A percentile compares a stretch with the other conserved stretches of the same genome.
These are phyloP conservation scores for Aspergillus wentii DNA, from an alignment of 495 filamentous ascomycete genomes.

Conservation along the genomic window DNA sequence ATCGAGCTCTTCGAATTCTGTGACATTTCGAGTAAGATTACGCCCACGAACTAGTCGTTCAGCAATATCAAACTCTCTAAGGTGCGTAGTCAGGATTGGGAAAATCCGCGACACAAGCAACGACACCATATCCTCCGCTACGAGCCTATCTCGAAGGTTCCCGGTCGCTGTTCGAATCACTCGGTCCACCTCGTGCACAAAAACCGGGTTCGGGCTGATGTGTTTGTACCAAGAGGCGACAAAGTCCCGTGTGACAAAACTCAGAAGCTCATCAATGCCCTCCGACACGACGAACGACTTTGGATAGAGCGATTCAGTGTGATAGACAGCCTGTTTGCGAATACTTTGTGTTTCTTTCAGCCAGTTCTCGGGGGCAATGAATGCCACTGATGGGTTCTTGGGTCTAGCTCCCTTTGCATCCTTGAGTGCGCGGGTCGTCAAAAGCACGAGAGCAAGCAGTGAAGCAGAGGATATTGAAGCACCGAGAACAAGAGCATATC, in stretches of 20 bases:
- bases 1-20: slow-evolving; percentile 93
- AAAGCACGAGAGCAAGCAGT: slow-evolving; percentile 50
- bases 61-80: slow-evolving; percentile 86
- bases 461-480: slow-evolving; percentile 47
- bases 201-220: slow-evolving; percentile 76
- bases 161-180: slow-evolving; percentile 69
- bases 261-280: slow-evolving; percentile 74
- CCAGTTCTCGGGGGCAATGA: slow-evolving; percentile 63
- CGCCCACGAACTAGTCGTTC: slow-evolving; percentile 83
- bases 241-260: slow-evolving; percentile 76
- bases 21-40: slow-evolving; percentile 81
- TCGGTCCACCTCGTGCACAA: slow-evolving; percentile 80
- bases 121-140: slow-evolving; percentile 72
- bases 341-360: slow-evolving; percentile 59
- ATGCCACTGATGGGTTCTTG: slow-evolving; percentile 44
- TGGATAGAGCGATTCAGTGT: slow-evolving; percentile 62
- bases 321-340: slow-evolving; percentile 43
- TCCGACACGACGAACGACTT: slow-evolving; percentile 75
- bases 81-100: slow-evolving; percentile 85
- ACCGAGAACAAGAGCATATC: slow-evolving; percentile 72
- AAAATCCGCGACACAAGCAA: slow-evolving; percentile 75
- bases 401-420: slow-evolving; percentile 18
- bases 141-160: slow-evolving; percentile 62
- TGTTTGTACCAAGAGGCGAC: slow-evolving; percentile 81
- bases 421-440: slow-evolving; percentile 52